phyloP scores from a whole-genome alignment of 495 filamentous ascomycete genomes.

The Emericellopsis terricola region DNA sequence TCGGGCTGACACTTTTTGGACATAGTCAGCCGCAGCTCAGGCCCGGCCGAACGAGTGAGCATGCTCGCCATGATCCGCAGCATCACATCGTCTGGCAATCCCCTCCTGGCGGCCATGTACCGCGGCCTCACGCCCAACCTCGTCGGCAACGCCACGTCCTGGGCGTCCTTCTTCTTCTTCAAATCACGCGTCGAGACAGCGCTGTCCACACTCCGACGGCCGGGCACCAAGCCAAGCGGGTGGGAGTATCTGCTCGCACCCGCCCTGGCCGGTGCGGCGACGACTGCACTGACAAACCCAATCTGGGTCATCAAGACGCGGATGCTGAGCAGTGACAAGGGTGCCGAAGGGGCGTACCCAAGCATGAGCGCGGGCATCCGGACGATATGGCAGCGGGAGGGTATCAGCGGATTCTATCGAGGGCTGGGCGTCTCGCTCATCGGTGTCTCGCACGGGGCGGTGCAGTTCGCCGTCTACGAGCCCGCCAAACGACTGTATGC shows the following conservation, averaged over 20 bases:
- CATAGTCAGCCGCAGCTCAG: conserved; percentile 11
- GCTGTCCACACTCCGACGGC: conserved; percentile 6
- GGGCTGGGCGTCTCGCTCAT: conserved; percentile 68
- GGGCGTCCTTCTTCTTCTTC: conserved; percentile 80
- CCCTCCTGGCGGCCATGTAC: conserved; percentile 49
- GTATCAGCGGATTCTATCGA: conserved; percentile 61
- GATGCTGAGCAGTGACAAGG: conserved; percentile 71
- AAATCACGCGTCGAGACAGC: conserved; percentile 27
- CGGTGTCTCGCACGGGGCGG: conserved; percentile 84
- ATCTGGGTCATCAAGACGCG: conserved; percentile 98
- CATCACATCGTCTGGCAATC: conserved; percentile 21
- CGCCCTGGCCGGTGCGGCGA: conserved; percentile 52
- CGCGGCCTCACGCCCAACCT: conserved; percentile 80
- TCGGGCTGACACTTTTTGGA: no score
- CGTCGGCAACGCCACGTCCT: conserved; percentile 74
- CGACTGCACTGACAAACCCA: conserved; percentile 75
- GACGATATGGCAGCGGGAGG: conserved; percentile 49
- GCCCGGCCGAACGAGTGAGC: conserved; percentile 12
- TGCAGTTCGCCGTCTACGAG: conserved; percentile 95
- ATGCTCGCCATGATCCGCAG: conserved; percentile 25
- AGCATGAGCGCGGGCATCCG: conserved; percentile 47
- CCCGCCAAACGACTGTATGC: conserved; percentile 46
- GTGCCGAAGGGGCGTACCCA: conserved; percentile 63
- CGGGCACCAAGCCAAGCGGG: conserved; percentile 29
- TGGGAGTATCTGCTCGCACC: conserved; percentile 74